Percentiles rank a stretch among this genome's conserved stretches.
phyloP scores from a whole-genome alignment of 768 basidiomycete species.

The Dioszegia crocea region DNA sequence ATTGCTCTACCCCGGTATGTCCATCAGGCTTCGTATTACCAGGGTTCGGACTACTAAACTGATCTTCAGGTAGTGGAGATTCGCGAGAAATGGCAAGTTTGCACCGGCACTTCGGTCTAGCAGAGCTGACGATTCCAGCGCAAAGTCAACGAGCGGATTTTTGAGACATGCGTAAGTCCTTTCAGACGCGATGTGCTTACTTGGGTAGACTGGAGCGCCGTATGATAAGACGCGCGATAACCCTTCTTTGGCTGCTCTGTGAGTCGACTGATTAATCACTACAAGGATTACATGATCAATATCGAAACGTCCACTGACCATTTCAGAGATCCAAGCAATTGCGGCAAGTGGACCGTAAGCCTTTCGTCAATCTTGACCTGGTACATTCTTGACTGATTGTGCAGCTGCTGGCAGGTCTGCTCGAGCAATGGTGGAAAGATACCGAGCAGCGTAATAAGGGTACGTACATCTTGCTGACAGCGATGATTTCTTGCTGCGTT shows the following conservation, averaged over 20 bases:
- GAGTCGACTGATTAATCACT: constrained; percentile 1
- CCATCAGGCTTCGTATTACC: too few species aligned
- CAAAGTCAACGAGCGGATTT: constrained; percentile 30
- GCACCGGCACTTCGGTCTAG: not conserved
- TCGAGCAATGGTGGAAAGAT: constrained; percentile 62
- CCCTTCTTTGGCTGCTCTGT: constrained; percentile 31
- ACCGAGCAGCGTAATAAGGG: constrained; percentile 59
- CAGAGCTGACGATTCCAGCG: constrained; percentile 11
- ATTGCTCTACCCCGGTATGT: constrained; percentile 72
- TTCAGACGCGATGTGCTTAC: not conserved
- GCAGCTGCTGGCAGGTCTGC: constrained; percentile 68
- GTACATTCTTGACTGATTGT: not conserved
- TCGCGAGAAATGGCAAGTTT: constrained; percentile 57
- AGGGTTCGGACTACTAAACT: too few species aligned
- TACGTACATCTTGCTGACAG: too few species aligned
- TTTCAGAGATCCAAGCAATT: constrained; percentile 36
- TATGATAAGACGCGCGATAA: constrained; percentile 27
- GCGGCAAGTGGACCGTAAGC: constrained; percentile 48
- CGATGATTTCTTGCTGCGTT: too few species aligned
- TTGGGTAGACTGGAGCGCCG: constrained; percentile 26
- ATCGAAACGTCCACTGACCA: not conserved
- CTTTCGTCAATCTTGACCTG: not conserved
- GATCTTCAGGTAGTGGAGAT: constrained; percentile 60
- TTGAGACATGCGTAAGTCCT: constrained; percentile 31
- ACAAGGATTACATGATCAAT: too few species aligned